Evolutionary conservation across 1,284 basidiomycete species (phyloP).

Genomic region (Ustilago crameri): DNA sequence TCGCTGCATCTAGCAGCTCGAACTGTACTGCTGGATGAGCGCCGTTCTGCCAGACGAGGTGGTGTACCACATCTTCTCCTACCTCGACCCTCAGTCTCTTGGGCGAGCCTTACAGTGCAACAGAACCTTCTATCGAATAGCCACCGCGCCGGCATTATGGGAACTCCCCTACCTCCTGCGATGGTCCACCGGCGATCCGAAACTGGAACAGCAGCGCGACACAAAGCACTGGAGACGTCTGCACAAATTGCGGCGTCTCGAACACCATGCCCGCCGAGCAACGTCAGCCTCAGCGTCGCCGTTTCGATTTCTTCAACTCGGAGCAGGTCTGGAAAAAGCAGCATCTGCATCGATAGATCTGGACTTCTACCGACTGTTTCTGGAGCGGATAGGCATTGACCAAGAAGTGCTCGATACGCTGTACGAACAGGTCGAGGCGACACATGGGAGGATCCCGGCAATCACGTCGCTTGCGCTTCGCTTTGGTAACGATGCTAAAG

Average conservation of each 20-base stretch:
- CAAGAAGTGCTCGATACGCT: slow-evolving; percentile 35
- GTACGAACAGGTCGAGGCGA: slow-evolving; percentile 32
- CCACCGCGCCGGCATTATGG: slow-evolving; percentile 39
- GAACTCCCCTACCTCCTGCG: slow-evolving; percentile 37
- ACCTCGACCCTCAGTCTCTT: slow-evolving; percentile 33
- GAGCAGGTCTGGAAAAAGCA: not conserved
- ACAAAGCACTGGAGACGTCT: slow-evolving; percentile 13
- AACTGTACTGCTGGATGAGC: slow-evolving; percentile 11
- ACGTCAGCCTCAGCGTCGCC: slow-evolving; percentile 2
- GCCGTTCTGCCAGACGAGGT: slow-evolving; percentile 37
- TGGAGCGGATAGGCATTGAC: slow-evolving; percentile 40
- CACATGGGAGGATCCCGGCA: slow-evolving; percentile 16
- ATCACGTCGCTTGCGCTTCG: slow-evolving; percentile 17
- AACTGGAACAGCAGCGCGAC: slow-evolving; percentile 15
- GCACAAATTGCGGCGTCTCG: slow-evolving; percentile 10
- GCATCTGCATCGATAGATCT: not conserved
- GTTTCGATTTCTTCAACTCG: slow-evolving; percentile 18
- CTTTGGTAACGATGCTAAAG: slow-evolving; percentile 46
- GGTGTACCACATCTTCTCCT: slow-evolving; percentile 29
- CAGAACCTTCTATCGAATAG: slow-evolving; percentile 30
- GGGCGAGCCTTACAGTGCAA: slow-evolving; percentile 15
- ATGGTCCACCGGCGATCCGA: slow-evolving; percentile 35
- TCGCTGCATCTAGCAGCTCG: not conserved
- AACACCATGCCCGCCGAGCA: slow-evolving; percentile 23
- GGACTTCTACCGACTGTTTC: slow-evolving; percentile 48